Base-by-base conservation (phyloP, 306 rosid species). In the Castanea crenata region DNA sequence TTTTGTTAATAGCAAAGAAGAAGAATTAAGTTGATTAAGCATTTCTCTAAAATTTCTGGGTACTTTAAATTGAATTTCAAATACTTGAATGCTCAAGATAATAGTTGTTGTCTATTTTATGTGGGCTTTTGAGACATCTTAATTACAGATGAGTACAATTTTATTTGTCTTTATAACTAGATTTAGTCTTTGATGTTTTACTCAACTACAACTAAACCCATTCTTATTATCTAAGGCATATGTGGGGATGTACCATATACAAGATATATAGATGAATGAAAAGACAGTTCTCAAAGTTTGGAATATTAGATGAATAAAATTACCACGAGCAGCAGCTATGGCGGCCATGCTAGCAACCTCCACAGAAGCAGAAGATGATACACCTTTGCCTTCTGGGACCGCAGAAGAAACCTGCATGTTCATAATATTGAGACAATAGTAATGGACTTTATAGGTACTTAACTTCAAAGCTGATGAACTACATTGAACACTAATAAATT, bases 361-460 rank as follows among this genome's bases (percentile, higher is more conserved):
- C 69, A 95, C 89, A n/a, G 99, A 78, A 62, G 99, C 99, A 85
- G 99, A 95, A 87, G 99, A 95, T 72, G 99, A 95, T 63, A 95
- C 99, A 34, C 99, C 99, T 90, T 95, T 95, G 76, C 99, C 99
- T 91, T 95, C 99, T 13, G 99, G 99, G 29, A 95, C 99, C 5
- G 97, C 87, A 59, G 99, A 95, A 65, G 95, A 89, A 87, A 94
- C 97, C 98, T 94, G 84, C 35, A 74, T 46, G 46, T 72, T 82
- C 34, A 75, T 67, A 73, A 34, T 41, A 41, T 41, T 8, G 46
- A 41, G 46, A 41, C 46, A 41, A 41, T 7, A 41, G 46, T 1
- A 41, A 41, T 41, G 46, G 3, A 7, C 46, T 41, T 41, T 41
- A 41, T 41, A 8, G 46, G 46, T 41, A 8, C 46, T 41, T 41